Evolutionary conservation across 805 yeast genomes (phyloP).

Genomic region (Yarrowia sp.): DNA sequence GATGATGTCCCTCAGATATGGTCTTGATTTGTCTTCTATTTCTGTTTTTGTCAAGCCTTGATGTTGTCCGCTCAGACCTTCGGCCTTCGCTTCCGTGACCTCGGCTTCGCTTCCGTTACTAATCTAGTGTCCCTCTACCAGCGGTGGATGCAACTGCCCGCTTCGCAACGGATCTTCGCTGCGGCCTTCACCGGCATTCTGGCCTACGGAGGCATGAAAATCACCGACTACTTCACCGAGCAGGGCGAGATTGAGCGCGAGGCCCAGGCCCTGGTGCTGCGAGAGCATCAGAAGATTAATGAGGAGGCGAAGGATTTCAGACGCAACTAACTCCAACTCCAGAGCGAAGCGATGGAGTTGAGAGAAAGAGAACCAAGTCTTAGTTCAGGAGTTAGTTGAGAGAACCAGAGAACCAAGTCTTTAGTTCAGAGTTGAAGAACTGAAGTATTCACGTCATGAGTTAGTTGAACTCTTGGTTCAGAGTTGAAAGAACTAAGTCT

Average conservation of each 20-base stretch:
- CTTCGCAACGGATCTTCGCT: constrained; percentile 14
- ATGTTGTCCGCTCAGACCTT: constrained; percentile 3
- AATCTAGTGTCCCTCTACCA: constrained; percentile 36
- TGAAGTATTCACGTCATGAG: too few relatives aligned
- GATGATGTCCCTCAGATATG: too few relatives aligned
- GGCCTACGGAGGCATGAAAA: constrained; percentile 28
- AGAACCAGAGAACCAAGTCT: too few relatives aligned
- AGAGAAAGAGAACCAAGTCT: too few relatives aligned
- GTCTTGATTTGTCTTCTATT: too few relatives aligned
- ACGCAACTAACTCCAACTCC: not conserved
- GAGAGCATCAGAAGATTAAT: constrained; percentile 15
- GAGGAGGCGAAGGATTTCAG: not conserved
- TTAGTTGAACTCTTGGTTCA: too few relatives aligned
- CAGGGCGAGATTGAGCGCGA: constrained; percentile 30
- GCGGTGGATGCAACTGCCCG: constrained; percentile 34
- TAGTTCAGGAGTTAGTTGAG: too few relatives aligned
- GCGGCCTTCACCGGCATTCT: constrained; percentile 22
- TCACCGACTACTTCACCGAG: constrained; percentile 36
- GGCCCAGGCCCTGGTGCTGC: not conserved
- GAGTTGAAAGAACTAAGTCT: too few relatives aligned
- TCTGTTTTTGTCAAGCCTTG: too few relatives aligned
- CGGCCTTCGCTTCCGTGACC: not conserved
- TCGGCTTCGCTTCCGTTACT: not conserved
- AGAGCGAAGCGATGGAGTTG: too few relatives aligned
- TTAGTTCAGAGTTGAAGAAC: too few relatives aligned